Percentiles rank a stretch among this genome's conserved stretches.
These are phyloP conservation scores for Aspergillus amoenus DNA, from an alignment of 2,329 filamentous ascomycete species.

Conservation along the genomic window DNA sequence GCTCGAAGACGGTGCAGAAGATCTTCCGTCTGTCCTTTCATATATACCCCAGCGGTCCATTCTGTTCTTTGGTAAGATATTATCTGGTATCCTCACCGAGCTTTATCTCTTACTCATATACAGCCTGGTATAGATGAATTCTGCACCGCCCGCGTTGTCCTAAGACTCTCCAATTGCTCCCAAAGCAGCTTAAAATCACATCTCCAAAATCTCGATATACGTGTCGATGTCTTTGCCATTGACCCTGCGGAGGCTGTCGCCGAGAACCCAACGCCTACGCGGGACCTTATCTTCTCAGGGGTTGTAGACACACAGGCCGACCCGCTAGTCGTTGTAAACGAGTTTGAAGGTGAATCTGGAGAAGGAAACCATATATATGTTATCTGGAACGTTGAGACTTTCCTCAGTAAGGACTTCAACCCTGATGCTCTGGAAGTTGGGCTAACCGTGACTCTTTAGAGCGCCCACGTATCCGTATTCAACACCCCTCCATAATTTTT, in stretches of 20 bases:
- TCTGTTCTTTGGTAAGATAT: conserved; percentile 51
- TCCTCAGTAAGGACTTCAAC: conserved; percentile 36
- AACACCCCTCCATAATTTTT: conserved; percentile 58
- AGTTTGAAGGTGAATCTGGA: conserved; percentile 39
- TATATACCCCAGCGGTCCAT: conserved; percentile 52
- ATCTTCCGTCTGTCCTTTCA: conserved; percentile 46
- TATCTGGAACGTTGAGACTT: conserved; percentile 46
- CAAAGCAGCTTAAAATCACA: conserved; percentile 49
- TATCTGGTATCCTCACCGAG: conserved; percentile 5
- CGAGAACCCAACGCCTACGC: conserved; percentile 36
- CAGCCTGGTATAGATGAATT: conserved; percentile 54
- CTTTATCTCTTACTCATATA: conserved; percentile 49
- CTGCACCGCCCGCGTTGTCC: conserved; percentile 51
- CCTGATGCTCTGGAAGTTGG: neutral
- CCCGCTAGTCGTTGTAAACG: conserved; percentile 46
- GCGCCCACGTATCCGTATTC: conserved; percentile 52
- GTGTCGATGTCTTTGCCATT: conserved; percentile 50
- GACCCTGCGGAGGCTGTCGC: conserved; percentile 42
- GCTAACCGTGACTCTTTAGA: conserved; percentile 26
- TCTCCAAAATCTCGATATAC: conserved; percentile 50
- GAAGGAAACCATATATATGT: conserved; percentile 42
- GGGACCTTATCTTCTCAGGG: conserved; percentile 46
- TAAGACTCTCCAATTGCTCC: conserved; percentile 52
- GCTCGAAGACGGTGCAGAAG: conserved; percentile 46
- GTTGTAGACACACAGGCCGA: conserved; percentile 40